Base-by-base conservation (phyloP, 371 early-diverging fungal species). In the Apophysomyces ossiformis region DNA sequence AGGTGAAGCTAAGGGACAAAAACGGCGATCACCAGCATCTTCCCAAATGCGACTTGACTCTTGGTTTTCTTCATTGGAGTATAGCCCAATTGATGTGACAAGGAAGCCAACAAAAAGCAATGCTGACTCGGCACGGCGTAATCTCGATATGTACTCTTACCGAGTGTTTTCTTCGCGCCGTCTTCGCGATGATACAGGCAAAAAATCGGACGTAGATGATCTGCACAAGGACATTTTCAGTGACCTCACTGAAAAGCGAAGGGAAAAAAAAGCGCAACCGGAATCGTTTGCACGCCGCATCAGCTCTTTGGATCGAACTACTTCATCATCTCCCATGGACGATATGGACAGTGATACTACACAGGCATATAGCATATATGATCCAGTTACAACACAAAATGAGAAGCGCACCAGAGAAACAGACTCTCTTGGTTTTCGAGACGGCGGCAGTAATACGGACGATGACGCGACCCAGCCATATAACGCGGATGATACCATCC, bases 101-200 rank as follows among this genome's bases (percentile, higher is more conserved):
- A 50, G 21, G 21, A 50, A 50, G 5, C 21, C 7, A 26, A 50
- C 54, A 1, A 50, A 21, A 21, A 21, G 54, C 21, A 21, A 26
- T 21, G 5, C 11, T 50, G 54, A 21, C 9, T 50, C 54, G 5
- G 21, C 9, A 50, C n/a, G 21, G 35, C n/a, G 54, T 1, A 50
- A 50, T 50, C 54, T 50, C 21, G 54, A 50, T 11, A 50, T 50
- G 54, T 50, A 50, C 21, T 50, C 54, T 9, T 50, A 50, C 54
- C 16, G 54, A 50, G 54, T 50, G 0, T 50, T 26, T 21, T 18
- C 54, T 7, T 26, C 54, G 21, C 54, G 54, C 16, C 54, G 54
- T 18, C 16, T n/a, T 21, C 54, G 21, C 21, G 54, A 21, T 2
- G 21, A 21, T 7, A n/a, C 16, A 9, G 54, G 21, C 18, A 50